Conservation (phyloP, 2,329 filamentous ascomycete genomes). For the Rachicladosporium sp. region DNA sequence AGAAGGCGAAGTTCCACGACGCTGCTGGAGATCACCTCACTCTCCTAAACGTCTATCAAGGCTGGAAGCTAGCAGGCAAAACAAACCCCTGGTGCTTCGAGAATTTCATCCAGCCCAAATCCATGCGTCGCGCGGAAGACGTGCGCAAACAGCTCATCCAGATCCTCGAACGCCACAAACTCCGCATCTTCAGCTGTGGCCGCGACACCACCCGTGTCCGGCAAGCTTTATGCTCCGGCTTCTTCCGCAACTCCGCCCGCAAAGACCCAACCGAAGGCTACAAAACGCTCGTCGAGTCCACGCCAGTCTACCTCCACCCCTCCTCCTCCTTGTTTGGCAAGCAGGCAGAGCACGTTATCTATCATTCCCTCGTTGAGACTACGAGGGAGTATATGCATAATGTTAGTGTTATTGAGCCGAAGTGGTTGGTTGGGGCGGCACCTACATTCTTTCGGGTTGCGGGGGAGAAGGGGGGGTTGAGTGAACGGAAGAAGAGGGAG, state of each 20-base stretch:
- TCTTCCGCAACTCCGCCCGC: constrained; percentile 88
- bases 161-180: constrained; percentile 87
- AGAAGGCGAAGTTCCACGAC: constrained; percentile 96
- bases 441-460: constrained; percentile 98
- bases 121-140: constrained; percentile 80
- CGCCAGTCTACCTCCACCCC: constrained; percentile 89
- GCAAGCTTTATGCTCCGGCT: constrained; percentile 79
- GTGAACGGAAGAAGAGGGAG: constrained; percentile 87
- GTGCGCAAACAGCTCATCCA: constrained; percentile 82
- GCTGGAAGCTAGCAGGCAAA: constrained; percentile 79
- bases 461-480: constrained; percentile 62
- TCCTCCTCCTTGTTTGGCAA: constrained; percentile 88
- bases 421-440: constrained; percentile 88
- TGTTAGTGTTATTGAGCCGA: constrained; percentile 86
- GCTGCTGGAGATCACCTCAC: constrained; percentile 90
- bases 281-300: constrained; percentile 92
- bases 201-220: constrained; percentile 77
- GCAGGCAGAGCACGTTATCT: constrained; percentile 91
- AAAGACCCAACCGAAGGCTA: constrained; percentile 96
- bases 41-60: constrained; percentile 89
- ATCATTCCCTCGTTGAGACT: constrained; percentile 79
- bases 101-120: constrained; percentile 89
- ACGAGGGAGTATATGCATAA: constrained; percentile 98
- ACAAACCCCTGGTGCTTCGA: constrained; percentile 90
- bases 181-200: constrained; percentile 71